Conservation (phyloP, 768 basidiomycete species). For the Podaxis sp. region DNA sequence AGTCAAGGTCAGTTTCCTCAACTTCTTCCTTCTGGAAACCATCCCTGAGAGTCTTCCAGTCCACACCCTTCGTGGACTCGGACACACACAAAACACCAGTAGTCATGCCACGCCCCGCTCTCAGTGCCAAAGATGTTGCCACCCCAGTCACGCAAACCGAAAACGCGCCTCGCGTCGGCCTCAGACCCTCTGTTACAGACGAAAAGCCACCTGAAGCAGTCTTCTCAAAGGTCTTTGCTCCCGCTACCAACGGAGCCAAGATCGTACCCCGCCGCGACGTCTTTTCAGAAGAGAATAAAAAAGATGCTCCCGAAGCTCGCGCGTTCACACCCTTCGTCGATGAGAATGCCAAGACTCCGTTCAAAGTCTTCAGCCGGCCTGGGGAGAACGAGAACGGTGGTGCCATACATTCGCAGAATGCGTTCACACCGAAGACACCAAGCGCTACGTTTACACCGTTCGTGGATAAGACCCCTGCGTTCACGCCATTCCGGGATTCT, state of each 20-base stretch:
- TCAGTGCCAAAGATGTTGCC: constrained; percentile 47
- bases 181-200: constrained; percentile 30
- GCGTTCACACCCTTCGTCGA: constrained; percentile 38
- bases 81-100: constrained; percentile 43
- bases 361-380: constrained; percentile 75
- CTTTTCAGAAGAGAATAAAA: constrained; percentile 37
- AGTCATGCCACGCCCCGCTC: constrained; percentile 34
- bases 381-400: constrained; percentile 41
- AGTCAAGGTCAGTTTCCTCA: constrained; percentile 32
- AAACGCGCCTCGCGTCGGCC: constrained; percentile 21
- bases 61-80: constrained; percentile 61
- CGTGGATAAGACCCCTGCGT: constrained; percentile 29
- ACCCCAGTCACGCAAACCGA: constrained; percentile 27
- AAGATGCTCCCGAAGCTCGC: constrained; percentile 30
- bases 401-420: constrained; percentile 16
- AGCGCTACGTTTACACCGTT: constrained; percentile 37
- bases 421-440: constrained; percentile 44
- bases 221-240: constrained; percentile 65
- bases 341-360: constrained; percentile 43
- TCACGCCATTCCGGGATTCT: constrained; percentile 31
- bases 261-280: constrained; percentile 39
- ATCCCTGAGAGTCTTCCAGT: constrained; percentile 32
- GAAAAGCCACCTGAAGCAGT: constrained; percentile 36
- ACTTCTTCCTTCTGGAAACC: background rate
- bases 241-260: constrained; percentile 38